These are phyloP conservation scores for Mycena galericulata DNA, from an alignment of 768 basidiomycete species.

Conservation along the genomic window DNA sequence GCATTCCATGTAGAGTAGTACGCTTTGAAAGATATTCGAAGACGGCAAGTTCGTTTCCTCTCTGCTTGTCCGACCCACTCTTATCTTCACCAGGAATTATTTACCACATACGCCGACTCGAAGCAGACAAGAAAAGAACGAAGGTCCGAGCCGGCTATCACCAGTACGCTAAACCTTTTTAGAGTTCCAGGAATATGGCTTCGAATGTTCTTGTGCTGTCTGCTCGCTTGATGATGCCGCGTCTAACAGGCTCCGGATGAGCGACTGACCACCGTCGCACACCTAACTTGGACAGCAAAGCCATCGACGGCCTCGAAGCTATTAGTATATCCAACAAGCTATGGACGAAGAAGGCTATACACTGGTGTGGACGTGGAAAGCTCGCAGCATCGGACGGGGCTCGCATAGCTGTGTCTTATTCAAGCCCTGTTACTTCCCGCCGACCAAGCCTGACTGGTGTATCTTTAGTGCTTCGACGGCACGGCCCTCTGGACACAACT, in stretches of 20 bases:
- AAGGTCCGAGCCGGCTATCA: slow-evolving; percentile 60
- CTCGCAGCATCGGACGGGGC: slow-evolving; percentile 72
- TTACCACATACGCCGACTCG: slow-evolving; percentile 72
- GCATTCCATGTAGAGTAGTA: slow-evolving; percentile 69
- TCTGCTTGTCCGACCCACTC: slow-evolving; percentile 5
- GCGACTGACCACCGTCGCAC: slow-evolving; percentile 59
- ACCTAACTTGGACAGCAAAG: slow-evolving; percentile 59
- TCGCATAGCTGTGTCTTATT: slow-evolving; percentile 71
- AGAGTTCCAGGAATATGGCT: slow-evolving; percentile 67
- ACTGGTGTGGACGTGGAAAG: slow-evolving; percentile 73
- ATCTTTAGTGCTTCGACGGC: slow-evolving; percentile 58
- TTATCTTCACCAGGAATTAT: slow-evolving; percentile 60
- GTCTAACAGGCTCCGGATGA: slow-evolving; percentile 64
- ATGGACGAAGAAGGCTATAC: slow-evolving; percentile 77
- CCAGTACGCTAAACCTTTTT: slow-evolving; percentile 18
- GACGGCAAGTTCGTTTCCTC: slow-evolving; percentile 58
- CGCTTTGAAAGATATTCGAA: slow-evolving; percentile 64
- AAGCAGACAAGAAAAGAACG: slow-evolving; percentile 64
- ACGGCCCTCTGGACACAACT: slow-evolving; percentile 61
- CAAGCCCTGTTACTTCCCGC: slow-evolving; percentile 45
- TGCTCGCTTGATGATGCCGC: slow-evolving; percentile 65
- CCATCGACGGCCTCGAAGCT: slow-evolving; percentile 63
- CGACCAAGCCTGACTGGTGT: background rate
- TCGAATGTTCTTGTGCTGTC: slow-evolving; percentile 67
- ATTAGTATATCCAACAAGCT: slow-evolving; percentile 60